Conservation (phyloP, 768 basidiomycete genomes). For the Suillus brevipes region DNA sequence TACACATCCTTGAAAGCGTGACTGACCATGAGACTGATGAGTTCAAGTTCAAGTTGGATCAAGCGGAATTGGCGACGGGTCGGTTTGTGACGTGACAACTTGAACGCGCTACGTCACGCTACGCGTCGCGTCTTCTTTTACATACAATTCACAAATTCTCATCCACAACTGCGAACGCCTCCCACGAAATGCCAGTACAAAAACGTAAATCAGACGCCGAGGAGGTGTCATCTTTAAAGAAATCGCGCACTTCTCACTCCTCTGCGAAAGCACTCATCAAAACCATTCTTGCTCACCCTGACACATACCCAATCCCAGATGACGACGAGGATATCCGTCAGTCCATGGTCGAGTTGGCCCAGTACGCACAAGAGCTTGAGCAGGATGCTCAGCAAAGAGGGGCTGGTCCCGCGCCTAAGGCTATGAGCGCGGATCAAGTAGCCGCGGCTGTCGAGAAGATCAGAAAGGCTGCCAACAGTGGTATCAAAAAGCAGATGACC, state of each 20-base stretch:
- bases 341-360: conserved; percentile 32
- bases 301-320: conserved; percentile 37
- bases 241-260: conserved; percentile 26
- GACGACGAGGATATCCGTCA: conserved; percentile 32
- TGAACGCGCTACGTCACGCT: conserved; percentile 25
- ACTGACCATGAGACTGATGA: background rate
- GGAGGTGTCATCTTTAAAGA: conserved; percentile 27
- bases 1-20: background rate
- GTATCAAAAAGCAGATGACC: conserved; percentile 53
- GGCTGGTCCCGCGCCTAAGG: conserved; percentile 20
- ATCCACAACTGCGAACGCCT: background rate
- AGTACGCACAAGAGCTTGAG: conserved; percentile 35
- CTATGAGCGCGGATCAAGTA: conserved; percentile 40
- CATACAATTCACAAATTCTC: background rate
- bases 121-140: conserved; percentile 14
- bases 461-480: conserved; percentile 43
- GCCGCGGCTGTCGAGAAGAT: conserved; percentile 46
- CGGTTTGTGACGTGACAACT: conserved; percentile 22
- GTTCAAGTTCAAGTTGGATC: too few relatives aligned
- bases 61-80: too few relatives aligned
- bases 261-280: conserved; percentile 38
- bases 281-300: conserved; percentile 38
- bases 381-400: conserved; percentile 23
- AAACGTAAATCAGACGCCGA: conserved; percentile 41
- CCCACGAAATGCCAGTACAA: conserved; percentile 15